Conservation (phyloP, 192 early-diverging fungal genomes). For the Oehlia diaphana region DNA sequence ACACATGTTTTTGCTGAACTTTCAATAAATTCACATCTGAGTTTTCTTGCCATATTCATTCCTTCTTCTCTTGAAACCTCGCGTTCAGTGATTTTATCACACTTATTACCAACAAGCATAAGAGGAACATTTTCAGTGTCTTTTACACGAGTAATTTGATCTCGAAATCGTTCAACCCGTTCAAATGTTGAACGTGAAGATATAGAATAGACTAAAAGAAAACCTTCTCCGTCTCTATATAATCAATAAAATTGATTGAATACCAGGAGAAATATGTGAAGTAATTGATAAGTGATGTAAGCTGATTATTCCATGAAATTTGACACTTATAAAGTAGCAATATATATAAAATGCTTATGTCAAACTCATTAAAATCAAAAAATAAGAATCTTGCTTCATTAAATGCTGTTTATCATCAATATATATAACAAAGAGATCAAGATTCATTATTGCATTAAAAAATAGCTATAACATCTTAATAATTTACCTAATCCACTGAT, state of each 20-base stretch:
- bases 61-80: conserved; percentile 89
- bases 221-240: conserved; percentile 74
- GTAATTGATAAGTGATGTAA: not conserved
- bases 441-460: not conserved
- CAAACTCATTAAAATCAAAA: not conserved
- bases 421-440: too few relatives aligned
- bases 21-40: conserved; percentile 87
- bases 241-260: not conserved
- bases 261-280: not conserved
- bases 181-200: conserved; percentile 87
- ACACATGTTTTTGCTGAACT: conserved; percentile 87
- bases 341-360: too few relatives aligned
- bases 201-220: conserved; percentile 90
- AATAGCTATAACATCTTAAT: not conserved
- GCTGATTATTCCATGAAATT: not conserved
- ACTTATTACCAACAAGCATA: conserved; percentile 96
- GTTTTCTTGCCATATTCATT: conserved; percentile 65
- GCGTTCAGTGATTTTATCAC: conserved; percentile 79
- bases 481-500: conserved; percentile 77
- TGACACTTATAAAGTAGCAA: not conserved
- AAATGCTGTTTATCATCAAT: too few relatives aligned
- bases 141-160: conserved; percentile 91
- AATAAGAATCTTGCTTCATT: not conserved
- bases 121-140: conserved; percentile 83
- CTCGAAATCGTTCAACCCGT: conserved; percentile 79